Base-by-base conservation (phyloP, 768 basidiomycete species). In the Boletus reticuloceps region DNA sequence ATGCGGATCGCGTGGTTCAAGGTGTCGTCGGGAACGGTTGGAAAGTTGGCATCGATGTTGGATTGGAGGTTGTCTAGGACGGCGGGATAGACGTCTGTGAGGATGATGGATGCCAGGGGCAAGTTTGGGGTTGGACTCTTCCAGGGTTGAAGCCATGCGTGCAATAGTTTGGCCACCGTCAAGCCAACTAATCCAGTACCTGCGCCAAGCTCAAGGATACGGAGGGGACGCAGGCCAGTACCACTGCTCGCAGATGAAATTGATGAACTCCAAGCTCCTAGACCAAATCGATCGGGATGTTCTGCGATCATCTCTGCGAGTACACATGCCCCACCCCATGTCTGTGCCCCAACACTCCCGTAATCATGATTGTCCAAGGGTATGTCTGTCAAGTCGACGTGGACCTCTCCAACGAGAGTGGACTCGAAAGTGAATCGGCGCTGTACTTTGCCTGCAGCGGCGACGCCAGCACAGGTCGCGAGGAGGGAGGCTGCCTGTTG, bases 311-410 rank as follows among this genome's bases (percentile, higher is more conserved):
- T 79, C 65, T 91, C 87, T 0, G 91, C 82, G 52, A 95, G 77
- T 8, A 94, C 82, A 60, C 87, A 91, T 4, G 90, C 87, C 11
- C 87, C 83, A 5, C 91, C 91, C 93, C 92, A 95, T 0, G 91
- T 94, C 72, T 94, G 92, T 27, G 90, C 85, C 2, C 92, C 92
- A 17, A 92, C 83, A 51, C 84, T 88, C 13, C 75, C 72, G 58
- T 83, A 86, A 60, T 90, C 86, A n/a, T 77, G 72, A 52, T 89
- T 85, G 47, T 85, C 80, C 41, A 92, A 71, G 2, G 89, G 82
- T 2, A 84, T 78, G 66, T 94, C 92, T 31, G 75, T 83, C 47
- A 94, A 62, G 49, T 74, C 65, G 12, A 88, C 71, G 12, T 71
- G 61, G 38, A 77, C 60, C 43, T 54, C 39, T 42, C 60, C 62